Percentiles rank a stretch among this genome's conserved stretches.
These are phyloP conservation scores for Verruconis gallopava DNA, from an alignment of 2,329 filamentous ascomycete species.

Conservation along the genomic window DNA sequence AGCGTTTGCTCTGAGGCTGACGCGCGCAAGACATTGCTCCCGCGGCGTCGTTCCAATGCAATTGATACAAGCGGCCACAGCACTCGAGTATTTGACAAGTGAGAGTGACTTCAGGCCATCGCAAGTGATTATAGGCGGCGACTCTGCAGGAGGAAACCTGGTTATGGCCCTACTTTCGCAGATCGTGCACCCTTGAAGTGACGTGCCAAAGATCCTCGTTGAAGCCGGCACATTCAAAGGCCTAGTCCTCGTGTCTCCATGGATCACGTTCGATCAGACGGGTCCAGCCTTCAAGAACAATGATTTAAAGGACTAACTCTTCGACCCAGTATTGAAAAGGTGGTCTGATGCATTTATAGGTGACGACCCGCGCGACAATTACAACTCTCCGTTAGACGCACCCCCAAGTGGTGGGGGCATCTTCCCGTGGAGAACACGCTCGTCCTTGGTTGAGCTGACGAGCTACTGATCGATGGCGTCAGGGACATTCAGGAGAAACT, in stretches of 20 bases:
- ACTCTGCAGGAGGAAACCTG: background rate
- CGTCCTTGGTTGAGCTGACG: slow-evolving; percentile 40
- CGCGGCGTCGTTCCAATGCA: too few relatives aligned
- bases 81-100: slow-evolving; percentile 31
- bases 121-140: background rate
- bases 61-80: slow-evolving; percentile 32
- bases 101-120: too few relatives aligned
- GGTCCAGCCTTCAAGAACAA: background rate
- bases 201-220: background rate
- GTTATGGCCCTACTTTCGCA: background rate
- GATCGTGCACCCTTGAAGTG: background rate
- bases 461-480: slow-evolving; percentile 44
- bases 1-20: too few relatives aligned
- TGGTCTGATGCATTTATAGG: background rate
- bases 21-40: too few relatives aligned
- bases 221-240: background rate
- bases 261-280: background rate
- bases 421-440: slow-evolving; percentile 32
- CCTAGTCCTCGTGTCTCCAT: background rate
- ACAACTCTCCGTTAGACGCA: background rate
- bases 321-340: background rate
- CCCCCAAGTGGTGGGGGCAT: slow-evolving; percentile 40
- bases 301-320: background rate
- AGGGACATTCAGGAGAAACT: slow-evolving; percentile 36
- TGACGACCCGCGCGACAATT: background rate